Base-by-base conservation (phyloP, 78 protist genomes). In the Polysphondylium violaceum region DNA sequence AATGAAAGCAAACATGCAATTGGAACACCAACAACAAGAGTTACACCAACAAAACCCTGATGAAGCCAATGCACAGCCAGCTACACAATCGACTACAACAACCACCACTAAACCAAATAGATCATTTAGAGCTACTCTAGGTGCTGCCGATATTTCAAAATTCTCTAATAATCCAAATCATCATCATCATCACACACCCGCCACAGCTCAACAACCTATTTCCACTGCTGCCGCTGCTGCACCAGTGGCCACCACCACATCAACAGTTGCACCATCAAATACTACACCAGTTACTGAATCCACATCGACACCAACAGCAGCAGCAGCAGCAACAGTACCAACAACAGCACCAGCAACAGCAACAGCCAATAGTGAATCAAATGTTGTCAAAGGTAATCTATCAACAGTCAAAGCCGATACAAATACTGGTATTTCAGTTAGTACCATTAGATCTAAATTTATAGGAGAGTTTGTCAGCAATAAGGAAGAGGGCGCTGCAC, bases 21-120 rank as follows among this genome's bases (percentile, higher is more conserved):
- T 78, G 58, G 86, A 75, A 55, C 76, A 69, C 29, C 27, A n/a
- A 69, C 76, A 69, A 44, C 51, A 69, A 69, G 44, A 69, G 27
- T 35, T 38, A 27, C 86, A 19, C 73, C 73, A 65, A 65, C 33
- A n/a, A 16, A 64, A 64, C 47, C 25, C 9, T 50, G 12, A 25
- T 21, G 58, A 68, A 17, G 25, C 11, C 5, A 19, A 40, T n/a
- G 19, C 53, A 44, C 25, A 27, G 8, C 5, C 31, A 17, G 4
- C 69, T 21, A 33, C 69, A 16, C 7, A 4, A 35, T 2, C 51
- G 23, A 25, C 69, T 12, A 61, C 61, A 51, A 41, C 53, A 25
- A 6, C 76, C 0, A 41, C 16, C 73, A 59, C 59, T 25, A 40
- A 8, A 23, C 3, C 68, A 60, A n/a, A 2, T 25, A 8, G 3